Base-by-base conservation (phyloP, 495 filamentous ascomycete genomes). In the Xylaria grammica region DNA sequence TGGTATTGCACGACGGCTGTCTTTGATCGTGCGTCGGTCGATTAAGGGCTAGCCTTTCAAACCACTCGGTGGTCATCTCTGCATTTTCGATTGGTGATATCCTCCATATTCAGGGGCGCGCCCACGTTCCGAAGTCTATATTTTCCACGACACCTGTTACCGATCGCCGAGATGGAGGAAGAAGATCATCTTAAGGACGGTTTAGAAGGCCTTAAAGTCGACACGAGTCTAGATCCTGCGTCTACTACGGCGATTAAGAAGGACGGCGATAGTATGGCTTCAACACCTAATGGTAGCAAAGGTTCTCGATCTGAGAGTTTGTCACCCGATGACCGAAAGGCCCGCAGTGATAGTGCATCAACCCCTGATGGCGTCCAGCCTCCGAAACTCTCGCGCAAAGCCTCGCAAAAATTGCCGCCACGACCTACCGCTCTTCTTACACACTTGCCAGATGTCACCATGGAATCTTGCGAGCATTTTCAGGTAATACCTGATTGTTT, bases 401-500 rank as follows among this genome's bases (percentile, higher is more conserved):
- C 87, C 15, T 91, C 90, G 32, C 88, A 90, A 64, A 96, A 93
- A 74, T 73, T 87, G 58, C 73, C 83, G 36, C 67, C 82, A 55
- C 83, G 84, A 53, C 80, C 87, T 26, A 85, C 89, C 44, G 81
- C 77, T 45, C 78, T 97, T 1, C 95, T 88, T 77, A 73, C 81
- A 63, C 79, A 94, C 71, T 76, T 92, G 20, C 86, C 88, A 13
- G 87, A 94, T 74, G 88, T 85, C 67, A 96, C 91, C 7, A 79
- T 78, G 8, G 91, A 96, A 60, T 90, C 95, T 5, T 86, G 83
- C 69, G 74, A 76, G 10, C 87, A 84, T n/a, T 99, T 99, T 69
- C 84, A 91, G 62, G 81, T 92, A 24, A 93, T 99, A 63, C 77
- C 85, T 40, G 83, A 88, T 62, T 98, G 94, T 72, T 88, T 88